A percentile compares a stretch with the other conserved stretches of the same genome.
Evolutionary conservation across 2,329 filamentous ascomycete species (phyloP).

Genomic region (Claviceps paspali): DNA sequence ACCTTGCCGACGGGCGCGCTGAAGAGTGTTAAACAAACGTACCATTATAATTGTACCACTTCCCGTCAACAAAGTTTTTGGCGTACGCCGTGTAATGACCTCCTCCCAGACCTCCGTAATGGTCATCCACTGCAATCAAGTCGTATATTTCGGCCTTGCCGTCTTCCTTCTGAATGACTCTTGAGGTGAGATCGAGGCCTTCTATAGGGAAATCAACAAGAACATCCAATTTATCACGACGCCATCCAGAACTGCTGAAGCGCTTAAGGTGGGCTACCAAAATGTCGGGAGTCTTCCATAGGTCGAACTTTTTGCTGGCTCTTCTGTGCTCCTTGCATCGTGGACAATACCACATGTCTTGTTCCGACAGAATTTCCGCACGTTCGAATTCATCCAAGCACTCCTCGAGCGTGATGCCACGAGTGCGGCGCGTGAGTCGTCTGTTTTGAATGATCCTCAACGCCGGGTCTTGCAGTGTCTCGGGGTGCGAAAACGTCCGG

Average conservation of each 20-base stretch:
- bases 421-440: constrained; percentile 37
- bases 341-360: constrained; percentile 96
- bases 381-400: constrained; percentile 92
- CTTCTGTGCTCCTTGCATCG: constrained; percentile 86
- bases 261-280: constrained; percentile 90
- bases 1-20: not conserved
- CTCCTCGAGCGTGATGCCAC: constrained; percentile 72
- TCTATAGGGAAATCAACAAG: constrained; percentile 84
- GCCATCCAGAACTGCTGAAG: constrained; percentile 70
- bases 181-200: constrained; percentile 64
- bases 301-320: constrained; percentile 89
- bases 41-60: constrained; percentile 98
- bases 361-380: constrained; percentile 82
- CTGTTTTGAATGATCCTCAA: constrained; percentile 47
- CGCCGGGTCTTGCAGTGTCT: constrained; percentile 44
- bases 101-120: constrained; percentile 83
- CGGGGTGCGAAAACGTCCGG: constrained; percentile 38
- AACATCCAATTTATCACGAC: constrained; percentile 83
- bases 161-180: constrained; percentile 66
- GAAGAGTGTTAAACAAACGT: constrained; percentile 17
- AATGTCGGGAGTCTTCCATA: constrained; percentile 95
- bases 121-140: constrained; percentile 88
- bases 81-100: constrained; percentile 94
- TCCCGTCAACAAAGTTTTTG: constrained; percentile 74
- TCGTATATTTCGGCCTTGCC: constrained; percentile 81